Evolutionary conservation across 169 alveolate genomes (phyloP).

Genomic region (Plasmodium sp.): DNA sequence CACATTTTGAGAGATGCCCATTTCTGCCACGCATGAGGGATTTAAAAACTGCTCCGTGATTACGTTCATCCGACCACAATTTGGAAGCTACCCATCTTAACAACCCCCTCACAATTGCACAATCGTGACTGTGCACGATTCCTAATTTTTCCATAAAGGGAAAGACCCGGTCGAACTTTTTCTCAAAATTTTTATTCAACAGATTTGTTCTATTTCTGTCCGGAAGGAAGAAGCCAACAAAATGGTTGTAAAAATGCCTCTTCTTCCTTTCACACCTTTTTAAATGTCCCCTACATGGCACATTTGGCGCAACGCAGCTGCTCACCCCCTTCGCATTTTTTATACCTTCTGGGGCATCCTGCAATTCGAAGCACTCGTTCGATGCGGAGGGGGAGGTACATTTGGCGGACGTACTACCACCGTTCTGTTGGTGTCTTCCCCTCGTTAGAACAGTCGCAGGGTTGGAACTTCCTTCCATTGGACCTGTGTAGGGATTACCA

Average conservation of each 20-base stretch:
- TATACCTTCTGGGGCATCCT: background rate
- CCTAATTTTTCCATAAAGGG: slow-evolving; percentile 16
- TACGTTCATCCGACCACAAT: background rate
- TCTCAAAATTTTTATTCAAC: background rate
- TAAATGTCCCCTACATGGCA: background rate
- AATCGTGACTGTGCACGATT: background rate
- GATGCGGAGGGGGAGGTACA: background rate
- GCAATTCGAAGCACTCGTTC: background rate
- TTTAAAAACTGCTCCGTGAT: background rate
- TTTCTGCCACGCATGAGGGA: background rate
- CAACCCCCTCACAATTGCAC: background rate
- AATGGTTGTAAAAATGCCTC: background rate
- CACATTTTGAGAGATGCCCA: background rate
- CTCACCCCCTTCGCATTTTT: background rate
- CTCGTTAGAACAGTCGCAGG: background rate
- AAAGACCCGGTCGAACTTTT: slow-evolving; percentile 1
- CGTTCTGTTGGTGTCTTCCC: background rate
- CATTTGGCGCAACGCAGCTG: background rate
- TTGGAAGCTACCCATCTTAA: background rate
- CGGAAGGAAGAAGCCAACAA: background rate
- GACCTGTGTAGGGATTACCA: background rate
- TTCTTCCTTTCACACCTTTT: background rate
- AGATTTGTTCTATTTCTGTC: background rate
- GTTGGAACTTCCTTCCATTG: background rate
- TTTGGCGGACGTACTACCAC: background rate